Evolutionary conservation across 2,329 filamentous ascomycete species (phyloP), one percentile per base, ranked within the genome.

Genomic region (Neospermospora avenae): DNA sequence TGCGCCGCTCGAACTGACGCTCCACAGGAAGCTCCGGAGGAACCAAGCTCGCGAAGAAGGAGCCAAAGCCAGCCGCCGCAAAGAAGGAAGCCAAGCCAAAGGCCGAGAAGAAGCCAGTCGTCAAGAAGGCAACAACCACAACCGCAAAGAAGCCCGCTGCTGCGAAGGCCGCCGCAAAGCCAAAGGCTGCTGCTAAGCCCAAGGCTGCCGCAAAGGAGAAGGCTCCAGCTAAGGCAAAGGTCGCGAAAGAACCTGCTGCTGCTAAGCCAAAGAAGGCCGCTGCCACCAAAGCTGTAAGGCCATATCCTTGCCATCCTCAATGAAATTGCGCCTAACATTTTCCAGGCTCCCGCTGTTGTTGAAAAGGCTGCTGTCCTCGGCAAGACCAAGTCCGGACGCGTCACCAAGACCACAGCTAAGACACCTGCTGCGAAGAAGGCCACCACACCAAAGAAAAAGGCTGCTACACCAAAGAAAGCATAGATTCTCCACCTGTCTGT

Each of bases 371-470:
- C 83, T 67, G 81, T 87, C 35, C 76, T 88, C 37, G 79, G 81
- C 71, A 89, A 86, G 80, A 90, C 87, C 73, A 89, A 89, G 80
- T 88, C 86, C 41, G 87, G 87, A 46, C 85, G 87, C 63, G 84
- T 89, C 67, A 87, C 83, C 71, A 90, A 89, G 52, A 72, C 89
- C 67, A 86, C 82, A 70, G 87, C 88, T 4, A 71, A 70, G 66
- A 74, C 76, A 39, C 74, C 78, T 52, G 74, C 77, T 63, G 82
- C 82, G 74, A 76, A 75, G 67, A 67, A 65, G 51, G 64, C 62
- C 3, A 60, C 62, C 3, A 60, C 67, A 5, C 63, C 70, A 2
- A 74, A 73, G 71, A 73, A 73, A 61, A 76, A 75, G 67, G 72
- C 74, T 1, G 28, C 1, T 16, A 67, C 68, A 6, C 62, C 71